phyloP scores from a whole-genome alignment of 257 asterid genomes.

The Fraxinus excelsior region DNA sequence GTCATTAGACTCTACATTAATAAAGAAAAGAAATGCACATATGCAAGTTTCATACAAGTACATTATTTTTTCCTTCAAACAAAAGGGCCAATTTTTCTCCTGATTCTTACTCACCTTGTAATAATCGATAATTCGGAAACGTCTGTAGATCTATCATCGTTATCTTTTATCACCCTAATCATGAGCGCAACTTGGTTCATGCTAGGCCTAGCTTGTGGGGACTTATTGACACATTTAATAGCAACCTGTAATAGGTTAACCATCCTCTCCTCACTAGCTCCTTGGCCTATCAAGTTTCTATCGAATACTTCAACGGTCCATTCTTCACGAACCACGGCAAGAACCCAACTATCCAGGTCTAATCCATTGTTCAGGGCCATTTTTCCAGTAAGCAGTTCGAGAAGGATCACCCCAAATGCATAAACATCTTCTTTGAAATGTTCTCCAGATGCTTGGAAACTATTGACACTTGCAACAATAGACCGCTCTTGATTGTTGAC shows the following conservation, averaged over 20 bases:
- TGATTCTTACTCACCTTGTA: conserved; percentile 22
- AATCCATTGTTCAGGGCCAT: conserved; percentile 45
- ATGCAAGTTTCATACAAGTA: not conserved
- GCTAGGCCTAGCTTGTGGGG: conserved; percentile 48
- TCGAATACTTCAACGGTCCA: conserved; percentile 87
- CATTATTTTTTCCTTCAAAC: not conserved
- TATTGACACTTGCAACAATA: conserved; percentile 16
- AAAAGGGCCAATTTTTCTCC: not conserved
- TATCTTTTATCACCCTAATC: conserved; percentile 52
- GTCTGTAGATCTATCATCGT: conserved; percentile 66
- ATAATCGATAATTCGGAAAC: conserved; percentile 39
- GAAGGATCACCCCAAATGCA: conserved; percentile 66
- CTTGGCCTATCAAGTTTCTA: conserved; percentile 53
- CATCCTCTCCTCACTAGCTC: conserved; percentile 74
- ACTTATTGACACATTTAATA: conserved; percentile 49
- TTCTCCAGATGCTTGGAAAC: conserved; percentile 33
- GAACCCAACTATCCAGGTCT: conserved; percentile 72
- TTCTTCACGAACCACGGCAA: conserved; percentile 68
- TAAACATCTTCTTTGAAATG: conserved; percentile 52
- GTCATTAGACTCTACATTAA: not conserved
- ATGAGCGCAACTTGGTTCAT: conserved; percentile 53
- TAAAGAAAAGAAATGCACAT: not conserved
- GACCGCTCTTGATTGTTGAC: conserved; percentile 32
- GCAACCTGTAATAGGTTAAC: conserved; percentile 64
- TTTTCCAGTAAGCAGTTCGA: conserved; percentile 76